Base-by-base conservation (phyloP, 1,139 yeast genomes). In the Zygosaccharomyces pseudobailii region DNA sequence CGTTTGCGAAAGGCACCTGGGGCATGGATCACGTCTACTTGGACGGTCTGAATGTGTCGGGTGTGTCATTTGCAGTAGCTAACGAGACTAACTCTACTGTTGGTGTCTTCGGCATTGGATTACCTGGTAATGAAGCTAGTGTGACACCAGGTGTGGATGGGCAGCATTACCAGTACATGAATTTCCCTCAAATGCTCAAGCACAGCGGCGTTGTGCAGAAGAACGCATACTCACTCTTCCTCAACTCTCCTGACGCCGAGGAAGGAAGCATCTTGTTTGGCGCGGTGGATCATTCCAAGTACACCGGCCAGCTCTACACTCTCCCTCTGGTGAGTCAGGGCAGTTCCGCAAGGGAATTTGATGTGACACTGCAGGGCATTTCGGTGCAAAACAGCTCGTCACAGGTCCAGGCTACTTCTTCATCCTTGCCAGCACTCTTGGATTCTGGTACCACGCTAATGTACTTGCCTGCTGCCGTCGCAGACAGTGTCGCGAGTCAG, bases 361-460 rank as follows among this genome's bases (percentile, higher is more conserved):
- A 79, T 34, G 68, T 79, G 39, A 72, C 77, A 0, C 53, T 79
- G 24, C 58, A 57, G 38, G 67, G 69, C 8, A 57, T 75, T 36
- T 76, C 71, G 19, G 44, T 62, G 3, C 64, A 67, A 31, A 42
- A 66, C 39, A 42, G 43, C 30, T 27, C 35, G 13, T 31, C 36
- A n/a, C 22, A 49, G 23, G 50, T 56, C 38, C 40, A 43, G 6
- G 50, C 61, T 56, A 50, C 62, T 0, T 40, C 53, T 6, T 50
- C 55, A 4, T 46, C 57, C 5, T 48, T 55, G 30, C 67, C 77
- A 1, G 84, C 81, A 3, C 62, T 80, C 38, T 65, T 84, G 36
- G 90, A 84, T 65, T 76, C 87, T 2, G 89, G 89, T 46, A 78
- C 88, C 7, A 78, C 89, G 4, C 65, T 79, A 43, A 71, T 83